phyloP scores from a whole-genome alignment of 768 basidiomycete genomes.

The Psilocybe cyanescens region DNA sequence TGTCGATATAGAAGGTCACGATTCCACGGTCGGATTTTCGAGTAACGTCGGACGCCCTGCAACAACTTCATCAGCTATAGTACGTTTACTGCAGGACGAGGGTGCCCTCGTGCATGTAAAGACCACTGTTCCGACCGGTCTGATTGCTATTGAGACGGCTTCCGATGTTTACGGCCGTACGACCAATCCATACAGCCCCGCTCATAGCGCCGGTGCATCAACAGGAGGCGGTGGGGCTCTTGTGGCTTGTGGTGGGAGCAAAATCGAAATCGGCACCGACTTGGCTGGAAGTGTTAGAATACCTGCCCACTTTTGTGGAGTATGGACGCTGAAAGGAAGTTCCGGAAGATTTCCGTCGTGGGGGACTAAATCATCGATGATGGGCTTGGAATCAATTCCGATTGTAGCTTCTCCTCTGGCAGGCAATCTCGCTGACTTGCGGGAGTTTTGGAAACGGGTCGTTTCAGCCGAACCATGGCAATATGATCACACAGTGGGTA shows the following conservation, averaged over 20 bases:
- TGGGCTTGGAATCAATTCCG: constrained; percentile 62
- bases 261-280: constrained; percentile 75
- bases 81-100: constrained; percentile 59
- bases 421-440: constrained; percentile 60
- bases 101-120: constrained; percentile 70
- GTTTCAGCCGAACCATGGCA: constrained; percentile 66
- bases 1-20: constrained; percentile 56
- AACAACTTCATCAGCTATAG: constrained; percentile 52
- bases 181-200: constrained; percentile 62
- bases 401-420: constrained; percentile 65
- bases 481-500: constrained; percentile 61
- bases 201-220: constrained; percentile 61
- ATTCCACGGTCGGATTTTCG: constrained; percentile 66
- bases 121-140: constrained; percentile 61
- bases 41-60: constrained; percentile 48
- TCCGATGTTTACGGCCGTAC: constrained; percentile 69
- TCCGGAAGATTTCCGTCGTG: constrained; percentile 58
- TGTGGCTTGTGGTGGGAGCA: constrained; percentile 64
- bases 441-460: constrained; percentile 67
- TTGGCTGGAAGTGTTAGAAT: constrained; percentile 74
- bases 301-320: constrained; percentile 75
- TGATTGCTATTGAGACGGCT: constrained; percentile 57
- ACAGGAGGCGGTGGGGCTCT: constrained; percentile 74
- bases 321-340: constrained; percentile 68
- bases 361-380: constrained; percentile 48